Percentiles rank a stretch among this genome's conserved stretches.
phyloP scores from a whole-genome alignment of 345 rosid genomes.

The Sonneratia alba region DNA sequence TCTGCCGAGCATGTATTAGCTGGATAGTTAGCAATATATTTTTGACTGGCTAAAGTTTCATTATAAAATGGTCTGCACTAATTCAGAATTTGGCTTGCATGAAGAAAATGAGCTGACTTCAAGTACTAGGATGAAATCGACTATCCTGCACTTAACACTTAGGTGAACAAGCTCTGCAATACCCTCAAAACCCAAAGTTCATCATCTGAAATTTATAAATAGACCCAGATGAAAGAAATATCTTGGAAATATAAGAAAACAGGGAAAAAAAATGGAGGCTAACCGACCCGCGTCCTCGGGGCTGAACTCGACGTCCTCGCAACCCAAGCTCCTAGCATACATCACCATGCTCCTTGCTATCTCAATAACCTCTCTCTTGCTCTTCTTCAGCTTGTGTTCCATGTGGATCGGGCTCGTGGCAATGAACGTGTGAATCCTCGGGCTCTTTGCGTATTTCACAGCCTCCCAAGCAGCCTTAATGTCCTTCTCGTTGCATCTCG shows the following conservation, averaged over 20 bases:
- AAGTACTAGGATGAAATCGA: too few relatives aligned
- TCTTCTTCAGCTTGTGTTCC: constrained; percentile 74
- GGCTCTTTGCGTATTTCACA: constrained; percentile 62
- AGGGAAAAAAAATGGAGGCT: background rate
- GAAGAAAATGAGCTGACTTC: background rate
- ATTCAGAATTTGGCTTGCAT: background rate
- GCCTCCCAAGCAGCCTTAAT: constrained; percentile 81
- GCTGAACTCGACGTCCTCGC: constrained; percentile 84
- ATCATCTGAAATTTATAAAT: background rate
- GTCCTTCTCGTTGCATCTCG: constrained; percentile 77
- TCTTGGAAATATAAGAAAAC: too few relatives aligned
- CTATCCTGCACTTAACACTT: too few relatives aligned
- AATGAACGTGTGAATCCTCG: constrained; percentile 77
- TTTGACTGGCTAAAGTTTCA: too few relatives aligned
- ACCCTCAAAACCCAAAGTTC: background rate
- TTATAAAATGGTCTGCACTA: too few relatives aligned
- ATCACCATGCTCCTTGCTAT: constrained; percentile 64
- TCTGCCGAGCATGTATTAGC: background rate
- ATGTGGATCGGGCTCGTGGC: constrained; percentile 81
- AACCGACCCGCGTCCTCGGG: constrained; percentile 95
- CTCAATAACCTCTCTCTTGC: constrained; percentile 55
- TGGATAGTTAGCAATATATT: too few relatives aligned
- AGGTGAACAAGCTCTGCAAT: background rate
- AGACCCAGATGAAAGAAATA: background rate
- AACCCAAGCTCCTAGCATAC: constrained; percentile 76